phyloP scores from a whole-genome alignment of 257 asterid species.

The Henckelia pumila region DNA sequence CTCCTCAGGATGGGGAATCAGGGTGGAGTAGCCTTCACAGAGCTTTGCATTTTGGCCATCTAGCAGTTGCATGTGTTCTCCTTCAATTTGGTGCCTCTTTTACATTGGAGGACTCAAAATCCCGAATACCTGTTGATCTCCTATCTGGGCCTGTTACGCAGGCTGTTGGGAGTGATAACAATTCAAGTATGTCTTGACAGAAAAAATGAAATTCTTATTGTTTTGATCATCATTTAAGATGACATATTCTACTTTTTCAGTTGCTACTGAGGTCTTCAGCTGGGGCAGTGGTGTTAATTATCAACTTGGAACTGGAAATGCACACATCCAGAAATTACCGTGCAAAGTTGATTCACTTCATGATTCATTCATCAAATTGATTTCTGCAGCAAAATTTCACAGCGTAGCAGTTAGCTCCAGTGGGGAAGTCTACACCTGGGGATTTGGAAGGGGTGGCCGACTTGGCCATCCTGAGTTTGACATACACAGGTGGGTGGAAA shows the following conservation, averaged over 20 bases:
- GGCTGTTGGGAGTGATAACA: slow-evolving; percentile 48
- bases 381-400: slow-evolving; percentile 94
- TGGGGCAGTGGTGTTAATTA: slow-evolving; percentile 99
- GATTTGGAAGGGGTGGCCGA: slow-evolving; percentile 99
- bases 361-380: slow-evolving; percentile 58
- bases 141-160: slow-evolving; percentile 87
- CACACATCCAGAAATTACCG: slow-evolving; percentile 91
- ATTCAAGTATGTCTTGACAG: slow-evolving; percentile 49
- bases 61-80: slow-evolving; percentile 89
- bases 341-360: slow-evolving; percentile 93
- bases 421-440: slow-evolving; percentile 98
- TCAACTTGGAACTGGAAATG: slow-evolving; percentile 98
- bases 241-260: slow-evolving; percentile 34
- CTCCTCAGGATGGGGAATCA: slow-evolving; percentile 88
- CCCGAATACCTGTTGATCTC: slow-evolving; percentile 81
- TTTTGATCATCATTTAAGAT: slow-evolving; percentile 24
- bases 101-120: slow-evolving; percentile 79
- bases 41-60: slow-evolving; percentile 94
- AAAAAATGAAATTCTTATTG: slow-evolving; percentile 18
- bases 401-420: slow-evolving; percentile 82
- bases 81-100: slow-evolving; percentile 75
- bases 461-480: slow-evolving; percentile 97
- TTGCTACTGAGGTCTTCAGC: slow-evolving; percentile 86
- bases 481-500: slow-evolving; percentile 71
- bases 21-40: slow-evolving; percentile 99